Evolutionary conservation across 352 stramenopile species (phyloP).

Genomic region (Pythium rhizo-oryzae): DNA sequence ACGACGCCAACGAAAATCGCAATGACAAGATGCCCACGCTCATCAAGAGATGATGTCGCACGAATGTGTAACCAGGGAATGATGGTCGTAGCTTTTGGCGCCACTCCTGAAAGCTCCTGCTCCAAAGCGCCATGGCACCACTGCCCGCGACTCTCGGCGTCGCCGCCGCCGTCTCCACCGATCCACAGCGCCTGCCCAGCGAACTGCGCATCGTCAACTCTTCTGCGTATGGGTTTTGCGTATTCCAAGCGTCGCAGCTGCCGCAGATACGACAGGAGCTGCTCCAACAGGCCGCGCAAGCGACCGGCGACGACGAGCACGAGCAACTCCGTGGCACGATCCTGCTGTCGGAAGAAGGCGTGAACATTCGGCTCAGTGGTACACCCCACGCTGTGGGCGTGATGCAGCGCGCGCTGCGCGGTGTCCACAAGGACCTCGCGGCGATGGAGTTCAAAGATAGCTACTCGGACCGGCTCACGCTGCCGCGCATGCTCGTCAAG

Average conservation of each 20-base stretch:
- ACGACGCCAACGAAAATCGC: too few species aligned
- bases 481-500: conserved; percentile 73
- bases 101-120: not conserved
- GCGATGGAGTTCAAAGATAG: conserved; percentile 73
- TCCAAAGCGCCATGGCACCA: too few species aligned
- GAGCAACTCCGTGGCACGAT: conserved; percentile 64
- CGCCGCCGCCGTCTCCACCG: too few species aligned
- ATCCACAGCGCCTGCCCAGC: not conserved
- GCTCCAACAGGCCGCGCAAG: conserved; percentile 26
- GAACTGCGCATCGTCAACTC: conserved; percentile 47
- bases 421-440: conserved; percentile 40
- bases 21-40: too few species aligned
- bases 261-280: conserved; percentile 43
- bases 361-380: conserved; percentile 72
- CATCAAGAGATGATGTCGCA: not conserved
- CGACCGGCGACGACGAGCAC: conserved; percentile 6
- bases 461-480: conserved; percentile 48
- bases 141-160: too few species aligned
- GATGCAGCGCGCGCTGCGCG: conserved; percentile 53
- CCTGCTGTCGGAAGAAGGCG: conserved; percentile 59
- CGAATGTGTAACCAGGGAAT: conserved; percentile 5
- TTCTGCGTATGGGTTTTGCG: conserved; percentile 75
- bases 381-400: conserved; percentile 37
- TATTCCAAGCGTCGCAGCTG: conserved; percentile 44
- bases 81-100: not conserved